Percentiles rank a stretch among this genome's conserved stretches.
Conservation (phyloP, 441 rosid species). For the Pelargonium hybrid region DNA sequence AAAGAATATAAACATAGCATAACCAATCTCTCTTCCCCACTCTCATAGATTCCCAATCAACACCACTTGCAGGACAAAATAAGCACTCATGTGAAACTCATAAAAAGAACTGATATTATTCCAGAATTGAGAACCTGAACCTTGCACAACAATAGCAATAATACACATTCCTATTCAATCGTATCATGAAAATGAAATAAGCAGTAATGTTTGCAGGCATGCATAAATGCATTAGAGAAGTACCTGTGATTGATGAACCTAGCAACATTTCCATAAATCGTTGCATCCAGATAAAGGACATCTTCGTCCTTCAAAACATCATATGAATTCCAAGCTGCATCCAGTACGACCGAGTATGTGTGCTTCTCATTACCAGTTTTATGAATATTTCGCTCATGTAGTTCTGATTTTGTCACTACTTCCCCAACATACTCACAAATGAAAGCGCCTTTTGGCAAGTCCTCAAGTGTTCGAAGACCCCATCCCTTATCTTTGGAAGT, state of each 20-base stretch:
- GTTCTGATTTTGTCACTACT: conserved; percentile 58
- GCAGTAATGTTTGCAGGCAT: neutral
- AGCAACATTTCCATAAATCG: conserved; percentile 64
- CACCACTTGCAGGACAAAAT: no score
- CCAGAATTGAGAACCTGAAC: neutral
- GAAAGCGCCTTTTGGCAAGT: conserved; percentile 80
- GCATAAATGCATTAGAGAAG: neutral
- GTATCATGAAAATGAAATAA: neutral
- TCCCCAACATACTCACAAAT: conserved; percentile 84
- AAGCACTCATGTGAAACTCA: neutral
- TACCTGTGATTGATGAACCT: conserved; percentile 95
- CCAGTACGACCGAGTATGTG: conserved; percentile 45
- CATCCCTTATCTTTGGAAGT: conserved; percentile 77
- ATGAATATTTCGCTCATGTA: conserved; percentile 30
- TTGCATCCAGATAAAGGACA: conserved; percentile 72
- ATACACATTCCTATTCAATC: neutral
- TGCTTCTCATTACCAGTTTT: conserved; percentile 18
- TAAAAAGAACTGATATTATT: neutral
- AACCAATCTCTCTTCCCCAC: no score
- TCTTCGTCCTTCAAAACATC: conserved; percentile 39
- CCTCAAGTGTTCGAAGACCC: conserved; percentile 80
- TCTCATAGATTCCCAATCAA: no score
- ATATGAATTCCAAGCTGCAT: conserved; percentile 62
- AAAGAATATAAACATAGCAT: no score
- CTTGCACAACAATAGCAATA: neutral